A percentile compares a stretch with the other conserved stretches of the same genome.
phyloP scores from a whole-genome alignment of 1,284 basidiomycete genomes.

The Austropuccinia psidii region DNA sequence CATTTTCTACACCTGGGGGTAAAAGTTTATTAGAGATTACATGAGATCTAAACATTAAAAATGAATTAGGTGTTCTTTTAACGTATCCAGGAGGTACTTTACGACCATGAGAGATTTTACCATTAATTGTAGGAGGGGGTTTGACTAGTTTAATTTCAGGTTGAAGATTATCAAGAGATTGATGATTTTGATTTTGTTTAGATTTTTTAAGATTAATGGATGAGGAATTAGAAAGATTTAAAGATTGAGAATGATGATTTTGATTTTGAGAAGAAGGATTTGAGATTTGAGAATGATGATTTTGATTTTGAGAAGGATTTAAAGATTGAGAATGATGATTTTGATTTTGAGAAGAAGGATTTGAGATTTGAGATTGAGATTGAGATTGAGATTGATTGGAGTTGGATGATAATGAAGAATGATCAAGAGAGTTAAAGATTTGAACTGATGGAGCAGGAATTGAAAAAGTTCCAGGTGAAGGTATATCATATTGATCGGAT shows the following conservation, averaged over 20 bases:
- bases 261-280: too few relatives aligned
- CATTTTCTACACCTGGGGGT: conserved; percentile 70
- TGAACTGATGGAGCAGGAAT: conserved; percentile 27
- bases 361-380: too few relatives aligned
- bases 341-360: too few relatives aligned
- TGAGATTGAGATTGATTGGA: too few relatives aligned
- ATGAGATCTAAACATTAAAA: conserved; percentile 85
- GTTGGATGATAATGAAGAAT: neutral
- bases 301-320: too few relatives aligned
- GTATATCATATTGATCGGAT: conserved; percentile 14
- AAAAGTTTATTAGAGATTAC: conserved; percentile 71
- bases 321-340: too few relatives aligned
- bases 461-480: conserved; percentile 25
- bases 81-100: conserved; percentile 59
- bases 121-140: conserved; percentile 37
- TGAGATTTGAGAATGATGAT: too few relatives aligned
- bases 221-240: too few relatives aligned
- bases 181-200: neutral
- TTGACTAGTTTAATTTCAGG: conserved; percentile 24
- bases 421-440: neutral
- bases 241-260: too few relatives aligned
- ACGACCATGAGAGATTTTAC: conserved; percentile 28
- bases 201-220: neutral
- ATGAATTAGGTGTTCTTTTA: conserved; percentile 85
- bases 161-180: neutral